Percentiles rank a stretch among this genome's conserved stretches.
Evolutionary conservation across 768 basidiomycete genomes (phyloP).

Genomic region (Podaxis sp.): DNA sequence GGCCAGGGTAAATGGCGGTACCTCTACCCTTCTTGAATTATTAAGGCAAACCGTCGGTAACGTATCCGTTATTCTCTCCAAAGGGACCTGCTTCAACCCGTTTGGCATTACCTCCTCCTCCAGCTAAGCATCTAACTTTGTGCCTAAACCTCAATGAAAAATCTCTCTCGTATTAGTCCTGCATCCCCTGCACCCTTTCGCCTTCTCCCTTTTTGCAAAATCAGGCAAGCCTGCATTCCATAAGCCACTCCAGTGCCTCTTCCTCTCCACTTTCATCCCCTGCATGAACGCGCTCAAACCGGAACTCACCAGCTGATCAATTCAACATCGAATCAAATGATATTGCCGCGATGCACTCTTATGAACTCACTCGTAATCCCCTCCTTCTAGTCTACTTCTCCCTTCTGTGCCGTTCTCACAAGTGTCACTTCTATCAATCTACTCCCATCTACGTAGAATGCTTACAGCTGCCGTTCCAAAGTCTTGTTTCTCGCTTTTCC

Average conservation of each 20-base stretch:
- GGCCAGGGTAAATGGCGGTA: slow-evolving; percentile 7
- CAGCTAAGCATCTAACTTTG: slow-evolving; percentile 1
- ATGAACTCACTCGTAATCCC: background rate
- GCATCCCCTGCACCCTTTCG: background rate
- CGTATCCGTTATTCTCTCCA: background rate
- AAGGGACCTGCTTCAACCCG: background rate
- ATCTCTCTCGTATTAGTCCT: background rate
- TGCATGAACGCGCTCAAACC: background rate
- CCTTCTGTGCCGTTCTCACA: background rate
- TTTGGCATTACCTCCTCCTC: background rate
- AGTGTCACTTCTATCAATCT: slow-evolving; percentile 2
- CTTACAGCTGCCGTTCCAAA: background rate
- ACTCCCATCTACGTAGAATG: background rate
- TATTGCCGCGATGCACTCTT: slow-evolving; percentile 1
- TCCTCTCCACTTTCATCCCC: background rate
- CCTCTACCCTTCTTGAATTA: background rate
- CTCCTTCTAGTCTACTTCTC: background rate
- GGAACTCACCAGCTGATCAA: slow-evolving; percentile 2
- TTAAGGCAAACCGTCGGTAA: slow-evolving; percentile 6
- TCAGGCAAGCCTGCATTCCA: background rate
- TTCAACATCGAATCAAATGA: slow-evolving; percentile 3
- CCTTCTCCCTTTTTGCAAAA: slow-evolving; percentile 12
- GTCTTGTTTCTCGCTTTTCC: background rate
- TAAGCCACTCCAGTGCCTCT: background rate
- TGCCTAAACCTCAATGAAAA: background rate